Conservation (phyloP, 1,284 basidiomycete species). For the Neonothopanus nambi region DNA sequence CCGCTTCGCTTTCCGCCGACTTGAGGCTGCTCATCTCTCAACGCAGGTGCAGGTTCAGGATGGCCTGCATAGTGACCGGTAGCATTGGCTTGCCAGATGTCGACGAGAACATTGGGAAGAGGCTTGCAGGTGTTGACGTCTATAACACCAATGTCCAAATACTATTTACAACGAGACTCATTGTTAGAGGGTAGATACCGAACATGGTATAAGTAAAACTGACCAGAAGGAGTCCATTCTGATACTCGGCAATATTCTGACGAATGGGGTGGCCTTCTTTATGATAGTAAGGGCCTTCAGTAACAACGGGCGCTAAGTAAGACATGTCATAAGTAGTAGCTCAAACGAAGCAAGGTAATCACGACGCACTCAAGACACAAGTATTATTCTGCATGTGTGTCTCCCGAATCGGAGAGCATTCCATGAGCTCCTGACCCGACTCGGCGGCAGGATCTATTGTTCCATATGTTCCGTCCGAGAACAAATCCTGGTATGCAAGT, state of each 20-base stretch:
- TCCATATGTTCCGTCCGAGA: slow-evolving; percentile 36
- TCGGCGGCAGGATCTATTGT: slow-evolving; percentile 21
- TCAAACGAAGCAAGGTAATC: background rate
- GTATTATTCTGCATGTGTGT: slow-evolving; percentile 50
- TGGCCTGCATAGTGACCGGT: slow-evolving; percentile 56
- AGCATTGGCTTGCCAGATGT: slow-evolving; percentile 68
- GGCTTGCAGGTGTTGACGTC: slow-evolving; percentile 75
- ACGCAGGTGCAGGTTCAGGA: slow-evolving; percentile 41
- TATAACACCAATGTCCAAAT: slow-evolving; percentile 71
- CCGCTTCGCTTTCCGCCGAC: slow-evolving; percentile 44
- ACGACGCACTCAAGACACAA: slow-evolving; percentile 37
- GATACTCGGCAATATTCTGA: slow-evolving; percentile 50
- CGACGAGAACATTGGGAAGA: slow-evolving; percentile 67
- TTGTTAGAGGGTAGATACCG: background rate
- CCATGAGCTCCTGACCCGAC: slow-evolving; percentile 38
- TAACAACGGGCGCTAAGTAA: slow-evolving; percentile 41
- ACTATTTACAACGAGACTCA: slow-evolving; percentile 27
- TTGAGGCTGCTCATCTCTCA: slow-evolving; percentile 43
- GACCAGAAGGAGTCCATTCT: slow-evolving; percentile 46
- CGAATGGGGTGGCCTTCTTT: slow-evolving; percentile 44
- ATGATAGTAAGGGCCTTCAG: slow-evolving; percentile 54
- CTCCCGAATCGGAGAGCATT: slow-evolving; percentile 42
- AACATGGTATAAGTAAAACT: slow-evolving; percentile 15
- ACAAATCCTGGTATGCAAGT: slow-evolving; percentile 46
- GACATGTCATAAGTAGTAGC: background rate